Conservation (phyloP, 1,284 basidiomycete genomes). For the Sanguinoderma infundibulare region DNA sequence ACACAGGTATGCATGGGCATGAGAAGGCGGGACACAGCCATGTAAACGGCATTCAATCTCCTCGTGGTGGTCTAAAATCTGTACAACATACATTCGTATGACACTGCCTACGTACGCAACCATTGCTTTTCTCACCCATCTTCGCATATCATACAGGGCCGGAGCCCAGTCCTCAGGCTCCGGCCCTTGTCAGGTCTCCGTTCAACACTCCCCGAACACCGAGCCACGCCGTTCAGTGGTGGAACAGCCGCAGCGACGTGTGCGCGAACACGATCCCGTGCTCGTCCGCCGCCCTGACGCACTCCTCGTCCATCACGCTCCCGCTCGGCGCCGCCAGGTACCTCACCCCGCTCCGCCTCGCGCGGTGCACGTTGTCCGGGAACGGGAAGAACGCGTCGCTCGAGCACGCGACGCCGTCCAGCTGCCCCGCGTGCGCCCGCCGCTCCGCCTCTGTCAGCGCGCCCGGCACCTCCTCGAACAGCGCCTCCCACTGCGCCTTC, state of each 20-base stretch:
- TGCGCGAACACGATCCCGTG: conserved; percentile 88
- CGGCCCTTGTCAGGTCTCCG: not conserved
- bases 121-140: not conserved
- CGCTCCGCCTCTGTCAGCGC: conserved; percentile 78
- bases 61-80: not conserved
- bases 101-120: not conserved
- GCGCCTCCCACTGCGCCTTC: conserved; percentile 88
- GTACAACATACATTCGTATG: not conserved
- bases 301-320: conserved; percentile 96
- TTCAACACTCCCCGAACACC: not conserved
- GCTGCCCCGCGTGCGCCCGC: conserved; percentile 69
- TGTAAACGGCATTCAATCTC: not conserved
- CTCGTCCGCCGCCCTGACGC: conserved; percentile 94
- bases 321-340: conserved; percentile 96
- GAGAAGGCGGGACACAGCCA: not conserved
- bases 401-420: conserved; percentile 89
- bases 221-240: conserved; percentile 71
- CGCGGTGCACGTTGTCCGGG: conserved; percentile 97
- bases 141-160: not conserved
- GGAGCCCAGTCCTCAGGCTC: not conserved
- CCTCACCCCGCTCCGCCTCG: conserved; percentile 87
- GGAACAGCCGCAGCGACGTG: conserved; percentile 82
- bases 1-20: too few relatives aligned
- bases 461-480: conserved; percentile 81
- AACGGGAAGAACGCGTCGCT: conserved; percentile 99